Evolutionary conservation across 306 rosid species (phyloP).

Genomic region (Ormosia semicastrata): DNA sequence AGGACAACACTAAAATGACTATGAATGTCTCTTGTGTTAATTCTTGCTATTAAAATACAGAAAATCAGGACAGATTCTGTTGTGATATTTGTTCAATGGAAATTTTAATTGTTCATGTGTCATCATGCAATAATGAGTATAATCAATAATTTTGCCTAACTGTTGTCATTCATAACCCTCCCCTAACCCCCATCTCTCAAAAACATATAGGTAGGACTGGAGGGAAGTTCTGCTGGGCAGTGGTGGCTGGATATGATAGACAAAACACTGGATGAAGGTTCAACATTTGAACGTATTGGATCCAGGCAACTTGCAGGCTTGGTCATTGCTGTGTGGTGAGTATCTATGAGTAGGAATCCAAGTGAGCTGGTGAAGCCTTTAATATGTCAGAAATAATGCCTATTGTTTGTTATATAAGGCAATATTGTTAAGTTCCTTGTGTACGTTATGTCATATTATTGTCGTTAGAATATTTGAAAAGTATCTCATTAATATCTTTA

Average conservation of each 20-base stretch:
- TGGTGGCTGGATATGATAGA: slow-evolving; percentile 99
- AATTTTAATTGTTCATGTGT: neutral
- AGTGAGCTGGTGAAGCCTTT: slow-evolving; percentile 24
- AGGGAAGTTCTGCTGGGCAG: slow-evolving; percentile 96
- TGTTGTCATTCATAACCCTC: slow-evolving; percentile 22
- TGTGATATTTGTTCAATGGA: slow-evolving; percentile 3
- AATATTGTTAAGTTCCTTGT: slow-evolving; percentile 21
- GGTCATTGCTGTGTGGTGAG: slow-evolving; percentile 92
- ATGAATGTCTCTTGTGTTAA: neutral
- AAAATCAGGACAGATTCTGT: neutral
- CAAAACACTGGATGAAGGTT: slow-evolving; percentile 85
- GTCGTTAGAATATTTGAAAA: no score
- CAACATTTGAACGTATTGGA: slow-evolving; percentile 88
- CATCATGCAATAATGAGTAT: neutral
- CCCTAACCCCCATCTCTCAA: slow-evolving; percentile 21
- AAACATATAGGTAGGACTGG: slow-evolving; percentile 84
- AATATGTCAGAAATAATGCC: slow-evolving; percentile 26
- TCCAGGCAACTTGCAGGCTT: slow-evolving; percentile 99
- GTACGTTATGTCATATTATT: slow-evolving; percentile 20
- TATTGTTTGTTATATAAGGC: neutral
- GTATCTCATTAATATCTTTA: no score
- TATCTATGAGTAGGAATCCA: slow-evolving; percentile 21
- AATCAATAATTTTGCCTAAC: slow-evolving; percentile 15
- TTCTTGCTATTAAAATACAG: neutral
- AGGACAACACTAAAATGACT: neutral